phyloP scores from a whole-genome alignment of 805 yeast genomes.

The Pichia cephalocereana region DNA sequence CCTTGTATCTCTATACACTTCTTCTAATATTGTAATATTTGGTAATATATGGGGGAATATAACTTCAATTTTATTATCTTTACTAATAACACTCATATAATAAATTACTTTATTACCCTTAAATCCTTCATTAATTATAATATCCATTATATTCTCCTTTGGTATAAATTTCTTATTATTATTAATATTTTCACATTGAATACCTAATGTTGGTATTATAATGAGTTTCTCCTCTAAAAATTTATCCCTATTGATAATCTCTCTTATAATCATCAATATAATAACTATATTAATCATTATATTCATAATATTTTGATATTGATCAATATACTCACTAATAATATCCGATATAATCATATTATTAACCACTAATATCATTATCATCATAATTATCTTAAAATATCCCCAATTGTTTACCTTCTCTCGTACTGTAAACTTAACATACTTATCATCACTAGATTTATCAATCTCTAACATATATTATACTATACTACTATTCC shows the following conservation, averaged over 20 bases:
- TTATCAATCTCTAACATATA: no score
- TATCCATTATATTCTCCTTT: constrained; percentile 45
- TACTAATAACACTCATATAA: constrained; percentile 50
- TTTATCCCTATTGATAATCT: constrained; percentile 19
- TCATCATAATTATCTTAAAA: background rate
- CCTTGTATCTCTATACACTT: constrained; percentile 14
- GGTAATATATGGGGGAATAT: constrained; percentile 26
- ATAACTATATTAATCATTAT: constrained; percentile 10
- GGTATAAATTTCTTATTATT: constrained; percentile 42
- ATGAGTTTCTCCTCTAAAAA: constrained; percentile 35
- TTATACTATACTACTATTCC: no score
- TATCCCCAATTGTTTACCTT: background rate
- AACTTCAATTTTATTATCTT: constrained; percentile 8
- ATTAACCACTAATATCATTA: background rate
- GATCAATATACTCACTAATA: no score
- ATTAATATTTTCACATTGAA: constrained; percentile 32
- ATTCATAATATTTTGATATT: no score
- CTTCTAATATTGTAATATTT: constrained; percentile 21
- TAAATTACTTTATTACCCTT: constrained; percentile 56
- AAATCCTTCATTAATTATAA: constrained; percentile 71
- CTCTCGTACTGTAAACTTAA: constrained; percentile 10
- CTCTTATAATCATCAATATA: constrained; percentile 13
- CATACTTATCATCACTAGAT: constrained; percentile 3
- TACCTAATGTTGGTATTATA: constrained; percentile 39
- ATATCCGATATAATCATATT: background rate